Percentiles rank a stretch among this genome's conserved stretches.
Evolutionary conservation across 805 yeast species (phyloP).

Genomic region (Pichia phayaonensis): DNA sequence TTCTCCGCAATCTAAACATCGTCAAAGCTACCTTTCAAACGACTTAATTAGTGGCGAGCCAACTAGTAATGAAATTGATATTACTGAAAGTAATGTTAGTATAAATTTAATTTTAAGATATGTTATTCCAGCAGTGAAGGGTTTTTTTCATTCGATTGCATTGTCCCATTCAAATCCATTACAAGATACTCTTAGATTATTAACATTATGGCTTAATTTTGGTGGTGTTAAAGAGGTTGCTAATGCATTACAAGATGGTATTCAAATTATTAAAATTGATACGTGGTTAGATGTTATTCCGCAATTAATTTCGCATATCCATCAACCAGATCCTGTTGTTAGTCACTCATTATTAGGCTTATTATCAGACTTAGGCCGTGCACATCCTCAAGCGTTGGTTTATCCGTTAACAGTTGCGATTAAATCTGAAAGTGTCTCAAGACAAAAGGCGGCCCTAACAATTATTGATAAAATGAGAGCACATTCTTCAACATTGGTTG

Average conservation of each 20-base stretch:
- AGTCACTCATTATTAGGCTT: conserved; percentile 72
- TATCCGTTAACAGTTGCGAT: conserved; percentile 95
- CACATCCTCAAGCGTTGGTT: conserved; percentile 95
- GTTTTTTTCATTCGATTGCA: conserved; percentile 91
- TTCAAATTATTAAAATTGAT: conserved; percentile 79
- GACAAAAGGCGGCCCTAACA: conserved; percentile 86
- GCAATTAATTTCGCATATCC: conserved; percentile 91
- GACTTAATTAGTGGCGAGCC: not conserved
- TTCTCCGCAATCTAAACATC: conserved; percentile 39
- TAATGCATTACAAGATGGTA: conserved; percentile 83
- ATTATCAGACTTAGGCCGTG: conserved; percentile 81
- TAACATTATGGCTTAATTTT: conserved; percentile 92
- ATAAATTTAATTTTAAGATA: conserved; percentile 68
- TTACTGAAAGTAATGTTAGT: conserved; percentile 23
- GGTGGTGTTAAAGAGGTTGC: conserved; percentile 94
- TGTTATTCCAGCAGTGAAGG: conserved; percentile 92
- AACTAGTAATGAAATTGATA: not conserved
- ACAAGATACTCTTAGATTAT: conserved; percentile 83
- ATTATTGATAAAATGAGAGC: conserved; percentile 88
- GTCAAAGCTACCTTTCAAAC: conserved; percentile 11
- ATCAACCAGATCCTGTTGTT: conserved; percentile 85
- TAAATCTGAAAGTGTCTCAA: conserved; percentile 80
- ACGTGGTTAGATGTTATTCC: conserved; percentile 96
- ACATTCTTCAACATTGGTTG: conserved; percentile 78
- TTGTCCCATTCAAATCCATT: conserved; percentile 78